Evolutionary conservation across 192 early-diverging fungal species (phyloP), one percentile per base, ranked within the genome.

Genomic region (Coemansia sp.): DNA sequence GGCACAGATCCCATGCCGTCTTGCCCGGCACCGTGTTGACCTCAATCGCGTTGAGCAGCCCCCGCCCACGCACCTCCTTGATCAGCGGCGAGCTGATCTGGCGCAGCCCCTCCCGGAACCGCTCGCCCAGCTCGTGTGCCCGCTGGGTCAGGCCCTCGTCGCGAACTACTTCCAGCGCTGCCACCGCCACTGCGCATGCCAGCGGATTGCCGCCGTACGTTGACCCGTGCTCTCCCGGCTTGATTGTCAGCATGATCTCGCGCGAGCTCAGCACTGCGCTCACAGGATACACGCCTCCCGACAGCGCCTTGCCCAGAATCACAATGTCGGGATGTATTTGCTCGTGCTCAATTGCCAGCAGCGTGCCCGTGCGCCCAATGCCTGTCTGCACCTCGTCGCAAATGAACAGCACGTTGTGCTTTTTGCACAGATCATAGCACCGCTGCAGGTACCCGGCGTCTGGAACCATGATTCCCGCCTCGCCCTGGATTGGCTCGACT

Each of bases 301-400:
- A 92, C 7, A 99, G 82, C n/a, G 96, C 96, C 80, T 99, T 99
- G 55, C 96, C 96, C 37, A 99, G 83, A 56, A 99, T 85, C 47
- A 96, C 77, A 47, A 99, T 85, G 63, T 99, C 96, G 26, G 94
- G 89, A 51, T 87, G 92, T 64, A 99, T 81, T 62, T 83, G 71
- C 40, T 99, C 96, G 62, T 96, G 90, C 65, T 99, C 93, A 40
- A 90, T 83, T 40, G 94, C 94, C 46, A 99, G 86, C 79, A 99
- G 80, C 60, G 89, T 93, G 28, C 96, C 96, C 10, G 94, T 97
- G 58, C 96, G 87, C 4, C 81, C 93, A 18, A 99, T 81, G 49
- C 96, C 96, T 7, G 96, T 95, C 77, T 99, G 96, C 67, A 99
- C 93, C 78, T 99, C 96, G 70, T 99, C 96, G 46, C 90, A 93